Percentiles rank a stretch among this genome's conserved stretches.
phyloP scores from a whole-genome alignment of 228 moss, liverwort and hornwort genomes.

The Sphagnum magellanicum region DNA sequence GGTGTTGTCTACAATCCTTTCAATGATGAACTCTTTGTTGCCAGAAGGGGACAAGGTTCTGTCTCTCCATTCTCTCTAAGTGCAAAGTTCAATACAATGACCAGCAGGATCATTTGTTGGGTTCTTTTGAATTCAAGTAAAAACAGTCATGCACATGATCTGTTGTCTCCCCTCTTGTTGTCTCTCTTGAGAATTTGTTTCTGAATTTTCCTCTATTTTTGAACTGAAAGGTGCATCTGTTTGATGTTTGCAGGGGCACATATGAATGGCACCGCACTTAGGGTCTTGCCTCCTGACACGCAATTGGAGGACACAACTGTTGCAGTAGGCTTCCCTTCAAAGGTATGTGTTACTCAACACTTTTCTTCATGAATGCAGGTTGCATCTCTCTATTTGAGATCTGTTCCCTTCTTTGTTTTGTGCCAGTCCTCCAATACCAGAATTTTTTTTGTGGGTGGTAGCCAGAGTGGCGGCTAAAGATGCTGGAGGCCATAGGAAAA shows the following conservation, averaged over 20 bases:
- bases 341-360: conserved; percentile 24
- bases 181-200: background rate
- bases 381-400: background rate
- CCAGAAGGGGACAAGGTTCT: conserved; percentile 69
- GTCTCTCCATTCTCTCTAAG: background rate
- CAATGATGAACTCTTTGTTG: conserved; percentile 69
- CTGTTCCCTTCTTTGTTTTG: no score
- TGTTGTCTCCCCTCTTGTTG: background rate
- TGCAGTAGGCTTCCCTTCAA: conserved; percentile 71
- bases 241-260: conserved; percentile 45
- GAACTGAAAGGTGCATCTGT: background rate
- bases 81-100: background rate
- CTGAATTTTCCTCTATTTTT: conserved; percentile 1
- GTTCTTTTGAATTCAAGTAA: background rate
- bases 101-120: background rate
- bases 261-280: conserved; percentile 59
- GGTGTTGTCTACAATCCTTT: conserved; percentile 93
- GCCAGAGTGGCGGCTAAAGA: conserved; percentile 55
- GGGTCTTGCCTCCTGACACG: conserved; percentile 45
- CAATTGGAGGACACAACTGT: conserved; percentile 79
- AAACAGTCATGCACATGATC: background rate
- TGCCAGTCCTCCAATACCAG: background rate
- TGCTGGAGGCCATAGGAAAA: conserved; percentile 77
- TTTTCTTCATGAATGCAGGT: background rate
- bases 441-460: conserved; percentile 11